Conservation (phyloP, 352 stramenopile genomes). For the Globisporangium middletonii region DNA sequence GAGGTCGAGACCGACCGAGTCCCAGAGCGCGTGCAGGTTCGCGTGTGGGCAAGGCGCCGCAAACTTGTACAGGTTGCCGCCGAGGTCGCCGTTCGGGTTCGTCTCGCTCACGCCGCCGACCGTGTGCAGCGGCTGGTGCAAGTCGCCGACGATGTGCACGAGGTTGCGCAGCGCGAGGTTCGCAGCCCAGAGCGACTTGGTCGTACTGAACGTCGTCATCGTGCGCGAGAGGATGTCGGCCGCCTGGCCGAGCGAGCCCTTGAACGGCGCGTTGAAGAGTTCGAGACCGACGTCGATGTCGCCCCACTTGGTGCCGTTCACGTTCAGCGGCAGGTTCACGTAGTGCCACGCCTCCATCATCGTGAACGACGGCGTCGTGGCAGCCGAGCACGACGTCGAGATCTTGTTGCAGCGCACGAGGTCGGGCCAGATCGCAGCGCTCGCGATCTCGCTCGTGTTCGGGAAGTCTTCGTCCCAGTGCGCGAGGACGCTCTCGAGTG, state of each 20-base stretch:
- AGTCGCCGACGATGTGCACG: conserved; percentile 62
- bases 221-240: conserved; percentile 34
- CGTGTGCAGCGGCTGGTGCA: conserved; percentile 58
- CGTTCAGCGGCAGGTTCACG: conserved; percentile 51
- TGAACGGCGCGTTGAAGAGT: conserved; percentile 24
- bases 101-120: conserved; percentile 34
- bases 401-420: conserved; percentile 46
- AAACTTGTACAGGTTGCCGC: conserved; percentile 60
- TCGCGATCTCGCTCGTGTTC: conserved; percentile 44
- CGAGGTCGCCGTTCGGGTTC: conserved; percentile 43
- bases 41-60: conserved; percentile 31
- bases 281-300: conserved; percentile 28
- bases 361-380: conserved; percentile 31
- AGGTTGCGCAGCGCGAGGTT: conserved; percentile 61
- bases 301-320: conserved; percentile 33
- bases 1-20: conserved; percentile 40
- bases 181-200: conserved; percentile 53
- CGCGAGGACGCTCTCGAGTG: conserved; percentile 39
- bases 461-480: conserved; percentile 49
- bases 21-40: conserved; percentile 68
- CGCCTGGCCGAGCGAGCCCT: neutral
- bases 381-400: conserved; percentile 30
- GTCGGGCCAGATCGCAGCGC: conserved; percentile 46
- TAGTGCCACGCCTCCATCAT: conserved; percentile 67
- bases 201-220: conserved; percentile 51